Conservation (phyloP, 2,329 filamentous ascomycete genomes). For the Macrophomina tecta region DNA sequence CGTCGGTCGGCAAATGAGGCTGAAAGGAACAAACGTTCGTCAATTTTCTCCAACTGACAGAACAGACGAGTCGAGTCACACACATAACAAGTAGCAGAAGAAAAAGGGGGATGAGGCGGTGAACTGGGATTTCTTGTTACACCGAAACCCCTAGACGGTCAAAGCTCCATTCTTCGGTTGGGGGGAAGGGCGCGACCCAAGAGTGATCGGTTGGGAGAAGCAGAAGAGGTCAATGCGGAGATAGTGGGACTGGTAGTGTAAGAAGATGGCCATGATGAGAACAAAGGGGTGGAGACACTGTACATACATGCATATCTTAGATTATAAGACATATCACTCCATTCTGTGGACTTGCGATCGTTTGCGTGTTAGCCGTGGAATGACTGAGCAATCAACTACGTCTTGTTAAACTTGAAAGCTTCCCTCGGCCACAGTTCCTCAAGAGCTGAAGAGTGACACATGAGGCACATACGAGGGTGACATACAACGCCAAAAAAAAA, state of each 20-base stretch:
- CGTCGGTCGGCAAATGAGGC: too few species aligned
- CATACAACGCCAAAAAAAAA: neutral
- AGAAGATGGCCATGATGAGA: neutral
- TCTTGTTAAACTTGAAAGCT: too few species aligned
- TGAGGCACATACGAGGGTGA: neutral
- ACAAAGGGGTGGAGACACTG: neutral
- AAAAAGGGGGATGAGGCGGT: conserved; percentile 3
- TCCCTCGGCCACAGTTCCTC: too few species aligned
- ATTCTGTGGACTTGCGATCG: too few species aligned
- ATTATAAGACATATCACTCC: too few species aligned
- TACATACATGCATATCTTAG: too few species aligned
- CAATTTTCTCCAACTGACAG: too few species aligned
- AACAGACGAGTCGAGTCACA: too few species aligned
- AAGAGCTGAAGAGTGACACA: too few species aligned
- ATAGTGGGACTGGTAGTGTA: neutral
- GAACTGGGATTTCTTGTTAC: neutral
- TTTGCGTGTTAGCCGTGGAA: too few species aligned
- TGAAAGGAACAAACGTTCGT: too few species aligned
- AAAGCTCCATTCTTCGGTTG: conserved; percentile 3
- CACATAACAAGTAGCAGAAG: neutral
- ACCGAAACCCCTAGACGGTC: neutral
- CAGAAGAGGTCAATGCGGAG: neutral
- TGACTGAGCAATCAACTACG: too few species aligned
- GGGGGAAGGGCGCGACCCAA: neutral
- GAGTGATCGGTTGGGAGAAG: neutral